Evolutionary conservation across 805 yeast species (phyloP).

Genomic region (Pichia exigua): DNA sequence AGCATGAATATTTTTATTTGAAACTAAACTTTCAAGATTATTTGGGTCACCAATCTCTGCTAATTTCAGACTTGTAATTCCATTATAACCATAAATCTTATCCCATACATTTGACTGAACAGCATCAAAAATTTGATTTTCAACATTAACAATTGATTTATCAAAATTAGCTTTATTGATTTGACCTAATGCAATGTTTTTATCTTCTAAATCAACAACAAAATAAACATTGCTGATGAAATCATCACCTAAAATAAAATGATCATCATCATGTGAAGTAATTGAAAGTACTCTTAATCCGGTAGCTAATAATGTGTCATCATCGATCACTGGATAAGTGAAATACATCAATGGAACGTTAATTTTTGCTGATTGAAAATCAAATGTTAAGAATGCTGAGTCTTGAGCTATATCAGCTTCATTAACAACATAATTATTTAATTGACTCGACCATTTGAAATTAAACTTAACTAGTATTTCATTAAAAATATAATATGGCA

Average conservation of each 20-base stretch:
- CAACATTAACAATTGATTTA: conserved; percentile 1
- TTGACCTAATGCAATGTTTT: conserved; percentile 37
- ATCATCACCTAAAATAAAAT: conserved; percentile 43
- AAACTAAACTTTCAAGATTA: not conserved
- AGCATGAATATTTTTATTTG: not conserved
- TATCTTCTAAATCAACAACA: conserved; percentile 45
- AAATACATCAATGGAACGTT: conserved; percentile 35
- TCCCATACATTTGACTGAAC: conserved; percentile 2
- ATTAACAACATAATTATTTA: conserved; percentile 37
- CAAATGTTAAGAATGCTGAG: conserved; percentile 28
- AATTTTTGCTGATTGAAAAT: conserved; percentile 47
- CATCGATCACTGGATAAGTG: conserved; percentile 12
- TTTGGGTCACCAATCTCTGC: not conserved
- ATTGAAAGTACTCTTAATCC: conserved; percentile 8
- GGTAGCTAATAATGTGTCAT: conserved; percentile 6
- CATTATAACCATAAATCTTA: conserved; percentile 5
- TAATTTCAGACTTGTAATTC: not conserved
- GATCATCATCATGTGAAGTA: conserved; percentile 21
- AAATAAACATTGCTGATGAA: conserved; percentile 45
- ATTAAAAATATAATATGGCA: conserved; percentile 30
- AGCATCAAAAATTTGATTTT: conserved; percentile 7
- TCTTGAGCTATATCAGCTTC: conserved; percentile 29
- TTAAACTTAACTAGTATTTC: conserved; percentile 25
- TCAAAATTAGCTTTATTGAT: conserved; percentile 1
- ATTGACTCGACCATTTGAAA: conserved; percentile 32